Evolutionary conservation across 208 protist species (phyloP), one percentile per base, ranked within the genome.

Genomic region (Novymonas esmeraldas): DNA sequence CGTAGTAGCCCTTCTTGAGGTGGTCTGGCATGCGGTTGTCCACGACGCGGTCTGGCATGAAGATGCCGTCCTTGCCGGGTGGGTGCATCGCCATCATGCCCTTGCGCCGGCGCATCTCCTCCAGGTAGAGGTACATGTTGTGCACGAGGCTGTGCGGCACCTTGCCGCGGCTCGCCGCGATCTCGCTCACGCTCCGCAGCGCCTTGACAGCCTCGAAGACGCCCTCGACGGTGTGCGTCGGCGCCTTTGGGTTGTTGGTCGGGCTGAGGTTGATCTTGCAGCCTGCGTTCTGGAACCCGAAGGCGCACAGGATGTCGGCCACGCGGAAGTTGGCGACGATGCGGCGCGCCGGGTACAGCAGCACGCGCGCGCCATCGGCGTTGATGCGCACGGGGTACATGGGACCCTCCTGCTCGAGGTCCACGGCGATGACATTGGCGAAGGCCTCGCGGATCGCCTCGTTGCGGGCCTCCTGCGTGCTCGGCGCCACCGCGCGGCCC

Each of bases 21-120:
- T 97, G 93, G 59, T 97, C 93, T 7, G 93, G 93, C 49, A 97
- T 76, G 58, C 93, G 89, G 62, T 97, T 97, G 65, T 97, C 93
- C 18, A 97, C 88, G 45, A 96, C 90, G 70, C 93, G 90, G 75
- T 97, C 84, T 0, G 93, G 90, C 85, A 93, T 91, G 48, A 97
- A 87, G 61, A 95, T 71, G 68, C 90, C 93, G 73, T 95, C 93
- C 75, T 95, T 95, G 52, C 93, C 93, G 10, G 81, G 83, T 46
- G 93, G 93, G 66, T 97, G 93, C 93, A 95, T 95, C 49, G 93
- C 93, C 85, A 97, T 92, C 93, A 97, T 97, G 54, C 93, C 93
- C 66, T 96, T 95, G 9, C 93, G 84, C 11, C 93, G 84, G 20
- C 93, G 90, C 56, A 97, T 66, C 74, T 97, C 93, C 66, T 97